Percentiles rank a stretch among this genome's conserved stretches.
Evolutionary conservation across 495 filamentous ascomycete genomes (phyloP).

Genomic region (Aspergillus ellipticus): DNA sequence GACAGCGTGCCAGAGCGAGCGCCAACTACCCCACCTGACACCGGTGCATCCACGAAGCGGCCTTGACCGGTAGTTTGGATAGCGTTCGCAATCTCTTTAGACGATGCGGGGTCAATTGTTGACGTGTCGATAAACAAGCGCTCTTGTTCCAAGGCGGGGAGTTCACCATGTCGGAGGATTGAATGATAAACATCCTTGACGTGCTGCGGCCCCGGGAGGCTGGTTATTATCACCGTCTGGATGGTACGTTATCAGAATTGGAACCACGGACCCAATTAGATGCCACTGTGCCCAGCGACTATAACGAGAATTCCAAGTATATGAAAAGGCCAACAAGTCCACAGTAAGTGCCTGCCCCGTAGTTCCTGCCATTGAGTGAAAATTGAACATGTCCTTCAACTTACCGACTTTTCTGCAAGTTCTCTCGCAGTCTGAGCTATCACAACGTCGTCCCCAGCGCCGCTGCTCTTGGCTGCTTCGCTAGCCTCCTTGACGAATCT

Average conservation of each 20-base stretch:
- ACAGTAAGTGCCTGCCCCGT: not conserved
- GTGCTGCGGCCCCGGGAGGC: constrained; percentile 75
- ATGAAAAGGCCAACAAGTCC: not conserved
- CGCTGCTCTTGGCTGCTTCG: constrained; percentile 29
- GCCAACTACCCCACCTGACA: constrained; percentile 84
- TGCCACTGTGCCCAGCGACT: not conserved
- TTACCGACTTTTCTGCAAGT: constrained; percentile 69
- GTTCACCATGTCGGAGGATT: constrained; percentile 51
- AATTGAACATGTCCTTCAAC: constrained; percentile 27
- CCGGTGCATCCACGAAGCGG: constrained; percentile 74
- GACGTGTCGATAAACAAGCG: constrained; percentile 79
- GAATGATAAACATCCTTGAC: constrained; percentile 68
- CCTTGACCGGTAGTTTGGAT: constrained; percentile 54
- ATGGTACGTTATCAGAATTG: constrained; percentile 11
- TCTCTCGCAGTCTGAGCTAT: constrained; percentile 56
- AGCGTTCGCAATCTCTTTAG: constrained; percentile 59
- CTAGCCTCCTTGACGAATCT: constrained; percentile 60
- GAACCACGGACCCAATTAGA: not conserved
- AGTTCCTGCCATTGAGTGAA: not conserved
- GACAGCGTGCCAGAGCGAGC: constrained; percentile 70
- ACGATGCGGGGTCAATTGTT: constrained; percentile 80
- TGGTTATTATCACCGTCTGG: constrained; percentile 74
- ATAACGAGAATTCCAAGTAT: not conserved
- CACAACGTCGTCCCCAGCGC: constrained; percentile 40
- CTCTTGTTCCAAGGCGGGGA: constrained; percentile 39